These are phyloP conservation scores for Gloeopeniophorella convolvens DNA, from an alignment of 768 basidiomycete genomes.

Conservation along the genomic window DNA sequence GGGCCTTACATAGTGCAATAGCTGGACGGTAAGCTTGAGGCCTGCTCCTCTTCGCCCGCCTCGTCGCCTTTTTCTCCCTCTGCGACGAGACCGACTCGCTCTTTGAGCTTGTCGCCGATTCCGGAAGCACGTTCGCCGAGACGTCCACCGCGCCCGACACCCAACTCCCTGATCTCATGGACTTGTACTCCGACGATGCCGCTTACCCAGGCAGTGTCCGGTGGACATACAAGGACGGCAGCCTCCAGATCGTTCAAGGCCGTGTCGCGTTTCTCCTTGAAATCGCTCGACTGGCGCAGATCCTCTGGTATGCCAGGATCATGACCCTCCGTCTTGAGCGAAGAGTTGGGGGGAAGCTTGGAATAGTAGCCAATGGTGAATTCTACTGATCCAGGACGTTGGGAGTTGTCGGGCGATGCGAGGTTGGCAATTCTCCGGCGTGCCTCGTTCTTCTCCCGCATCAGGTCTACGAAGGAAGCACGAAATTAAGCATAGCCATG, in stretches of 20 bases:
- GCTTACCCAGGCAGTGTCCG: conserved; percentile 54
- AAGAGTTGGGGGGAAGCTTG: conserved; percentile 33
- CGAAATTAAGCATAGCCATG: too few species aligned
- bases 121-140: background rate
- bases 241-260: conserved; percentile 42
- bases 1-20: conserved; percentile 48
- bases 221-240: conserved; percentile 38
- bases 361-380: conserved; percentile 49
- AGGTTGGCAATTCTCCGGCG: conserved; percentile 24
- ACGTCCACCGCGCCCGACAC: conserved; percentile 21
- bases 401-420: conserved; percentile 25
- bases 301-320: conserved; percentile 33
- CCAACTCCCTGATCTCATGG: conserved; percentile 59
- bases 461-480: conserved; percentile 17
- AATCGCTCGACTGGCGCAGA: conserved; percentile 39
- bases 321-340: conserved; percentile 25
- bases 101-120: conserved; percentile 36
- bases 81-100: conserved; percentile 31
- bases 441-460: conserved; percentile 25
- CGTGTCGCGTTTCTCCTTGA: conserved; percentile 42
- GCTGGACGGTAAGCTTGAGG: conserved; percentile 54
- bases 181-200: conserved; percentile 62
- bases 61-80: conserved; percentile 50
- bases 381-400: conserved; percentile 33
- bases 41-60: conserved; percentile 49